Evolutionary conservation across 257 asterid species (phyloP).

Genomic region (Salvia hispanica): DNA sequence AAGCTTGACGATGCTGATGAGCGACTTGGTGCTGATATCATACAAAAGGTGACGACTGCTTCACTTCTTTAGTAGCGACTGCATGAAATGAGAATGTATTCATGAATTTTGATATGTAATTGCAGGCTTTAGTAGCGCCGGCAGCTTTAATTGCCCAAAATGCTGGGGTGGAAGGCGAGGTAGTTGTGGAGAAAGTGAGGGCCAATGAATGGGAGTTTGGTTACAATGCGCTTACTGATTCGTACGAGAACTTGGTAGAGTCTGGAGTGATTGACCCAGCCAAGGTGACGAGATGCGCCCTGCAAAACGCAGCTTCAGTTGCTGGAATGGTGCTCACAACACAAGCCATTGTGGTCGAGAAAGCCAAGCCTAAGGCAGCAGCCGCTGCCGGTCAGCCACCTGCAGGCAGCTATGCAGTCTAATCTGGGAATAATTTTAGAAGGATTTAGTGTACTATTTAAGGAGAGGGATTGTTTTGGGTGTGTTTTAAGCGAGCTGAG

Average conservation of each 20-base stretch:
- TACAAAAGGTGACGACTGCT: constrained; percentile 62
- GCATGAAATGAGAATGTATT: background rate
- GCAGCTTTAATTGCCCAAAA: constrained; percentile 83
- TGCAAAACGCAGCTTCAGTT: constrained; percentile 83
- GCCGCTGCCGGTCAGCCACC: constrained; percentile 37
- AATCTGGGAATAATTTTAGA: constrained; percentile 2
- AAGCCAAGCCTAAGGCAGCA: constrained; percentile 58
- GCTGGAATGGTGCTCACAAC: constrained; percentile 97
- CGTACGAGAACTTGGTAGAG: constrained; percentile 72
- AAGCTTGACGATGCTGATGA: constrained; percentile 80
- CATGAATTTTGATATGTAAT: background rate
- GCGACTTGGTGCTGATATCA: constrained; percentile 90
- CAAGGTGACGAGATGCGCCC: constrained; percentile 81
- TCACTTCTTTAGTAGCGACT: no score
- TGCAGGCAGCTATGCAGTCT: constrained; percentile 46
- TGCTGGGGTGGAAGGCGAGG: constrained; percentile 93
- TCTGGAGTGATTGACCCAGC: constrained; percentile 91
- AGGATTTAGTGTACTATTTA: no score
- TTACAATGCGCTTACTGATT: constrained; percentile 78
- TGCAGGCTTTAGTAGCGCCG: constrained; percentile 78
- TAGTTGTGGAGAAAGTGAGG: constrained; percentile 82
- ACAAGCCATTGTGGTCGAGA: constrained; percentile 90
- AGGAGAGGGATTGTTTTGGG: background rate
- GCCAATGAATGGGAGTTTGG: constrained; percentile 76
- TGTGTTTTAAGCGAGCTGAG: background rate